Evolutionary conservation across 2,329 filamentous ascomycete species (phyloP).

Genomic region (Cladophialophora immunda): DNA sequence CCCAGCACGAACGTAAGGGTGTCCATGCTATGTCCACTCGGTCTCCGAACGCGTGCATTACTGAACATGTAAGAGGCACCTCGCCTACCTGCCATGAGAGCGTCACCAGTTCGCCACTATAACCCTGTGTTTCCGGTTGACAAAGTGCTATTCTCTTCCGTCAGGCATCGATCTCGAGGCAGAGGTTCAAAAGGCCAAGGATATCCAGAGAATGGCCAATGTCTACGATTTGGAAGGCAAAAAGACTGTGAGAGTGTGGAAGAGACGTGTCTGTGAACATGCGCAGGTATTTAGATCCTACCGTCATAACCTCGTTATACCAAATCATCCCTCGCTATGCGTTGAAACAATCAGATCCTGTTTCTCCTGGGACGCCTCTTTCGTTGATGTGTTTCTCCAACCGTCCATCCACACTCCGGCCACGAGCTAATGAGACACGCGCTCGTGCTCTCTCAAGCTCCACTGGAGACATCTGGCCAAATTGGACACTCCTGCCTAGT

Average conservation of each 20-base stretch:
- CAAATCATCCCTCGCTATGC: not conserved
- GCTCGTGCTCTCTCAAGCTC: slow-evolving; percentile 30
- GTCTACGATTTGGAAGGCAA: not conserved
- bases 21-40: not conserved
- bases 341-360: not conserved
- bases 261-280: not conserved
- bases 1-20: not conserved
- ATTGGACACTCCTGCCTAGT: slow-evolving; percentile 24
- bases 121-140: not conserved
- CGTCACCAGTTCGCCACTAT: no score
- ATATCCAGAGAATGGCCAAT: not conserved
- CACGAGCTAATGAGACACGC: slow-evolving; percentile 22
- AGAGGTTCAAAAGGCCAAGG: not conserved
- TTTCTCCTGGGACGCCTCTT: not conserved
- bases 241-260: not conserved
- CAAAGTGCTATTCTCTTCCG: not conserved
- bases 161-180: not conserved
- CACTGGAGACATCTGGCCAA: slow-evolving; percentile 33
- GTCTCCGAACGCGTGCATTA: not conserved
- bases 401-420: slow-evolving; percentile 12
- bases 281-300: not conserved
- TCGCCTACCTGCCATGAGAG: no score
- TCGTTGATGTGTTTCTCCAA: not conserved
- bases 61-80: not conserved
- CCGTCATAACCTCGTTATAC: not conserved